These are phyloP conservation scores for Zoysia japonica DNA, from an alignment of 176 grass and related monocot genomes.

Conservation along the genomic window DNA sequence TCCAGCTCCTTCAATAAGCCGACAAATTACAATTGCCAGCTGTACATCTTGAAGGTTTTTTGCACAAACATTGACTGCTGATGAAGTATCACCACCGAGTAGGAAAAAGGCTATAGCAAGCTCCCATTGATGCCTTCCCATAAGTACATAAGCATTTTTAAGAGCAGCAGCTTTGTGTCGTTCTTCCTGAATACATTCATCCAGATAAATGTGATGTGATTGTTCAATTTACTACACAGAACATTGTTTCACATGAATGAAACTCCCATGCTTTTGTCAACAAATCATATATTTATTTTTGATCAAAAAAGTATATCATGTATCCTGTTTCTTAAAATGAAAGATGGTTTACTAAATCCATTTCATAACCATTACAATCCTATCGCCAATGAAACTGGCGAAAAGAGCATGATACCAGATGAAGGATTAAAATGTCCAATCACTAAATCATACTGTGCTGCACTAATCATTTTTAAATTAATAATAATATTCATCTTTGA, in stretches of 20 bases:
- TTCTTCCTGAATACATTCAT: conserved; percentile 75
- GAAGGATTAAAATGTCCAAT: neutral
- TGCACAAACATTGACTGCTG: conserved; percentile 85
- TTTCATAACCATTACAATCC: neutral
- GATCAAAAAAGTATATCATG: neutral
- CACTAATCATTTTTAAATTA: neutral
- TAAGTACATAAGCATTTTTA: conserved; percentile 98
- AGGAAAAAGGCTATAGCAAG: conserved; percentile 95
- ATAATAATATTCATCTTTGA: neutral
- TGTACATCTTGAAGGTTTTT: conserved; percentile 95
- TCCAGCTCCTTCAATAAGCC: conserved; percentile 70
- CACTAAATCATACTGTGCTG: neutral
- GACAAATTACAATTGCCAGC: conserved; percentile 89
- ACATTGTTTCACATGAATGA: conserved; percentile 23
- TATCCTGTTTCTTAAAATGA: neutral
- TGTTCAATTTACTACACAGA: conserved; percentile 34
- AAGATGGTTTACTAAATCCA: neutral
- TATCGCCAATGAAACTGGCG: neutral
- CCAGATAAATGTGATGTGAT: conserved; percentile 26
- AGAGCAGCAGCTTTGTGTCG: conserved; percentile 91
- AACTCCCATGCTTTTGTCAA: neutral
- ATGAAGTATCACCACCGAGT: conserved; percentile 76
- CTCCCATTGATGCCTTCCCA: conserved; percentile 93
- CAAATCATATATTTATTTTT: neutral
- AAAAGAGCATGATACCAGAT: neutral